Conservation (phyloP, 305 asterid species). For the Rubia balearica region DNA sequence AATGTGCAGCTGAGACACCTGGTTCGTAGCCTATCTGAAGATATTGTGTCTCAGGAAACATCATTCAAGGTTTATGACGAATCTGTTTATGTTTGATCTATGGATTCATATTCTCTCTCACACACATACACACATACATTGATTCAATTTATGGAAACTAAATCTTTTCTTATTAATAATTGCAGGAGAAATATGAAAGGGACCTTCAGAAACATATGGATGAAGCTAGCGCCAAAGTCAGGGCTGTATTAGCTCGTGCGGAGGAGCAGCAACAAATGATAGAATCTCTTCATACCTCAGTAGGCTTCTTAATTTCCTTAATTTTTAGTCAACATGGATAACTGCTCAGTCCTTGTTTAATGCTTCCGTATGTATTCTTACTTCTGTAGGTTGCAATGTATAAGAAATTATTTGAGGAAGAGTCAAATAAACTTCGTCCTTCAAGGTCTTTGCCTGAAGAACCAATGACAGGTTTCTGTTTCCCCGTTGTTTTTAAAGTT, state of each 20-base stretch:
- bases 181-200: constrained; percentile 60
- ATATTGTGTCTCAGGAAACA: constrained; percentile 61
- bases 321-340: not conserved
- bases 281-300: constrained; percentile 88
- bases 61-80: constrained; percentile 50
- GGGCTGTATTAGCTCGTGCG: constrained; percentile 60
- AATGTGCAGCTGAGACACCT: constrained; percentile 65
- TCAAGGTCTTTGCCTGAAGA: constrained; percentile 35
- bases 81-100: constrained; percentile 7
- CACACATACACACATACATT: not conserved
- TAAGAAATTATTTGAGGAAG: constrained; percentile 65
- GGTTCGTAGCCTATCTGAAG: constrained; percentile 63
- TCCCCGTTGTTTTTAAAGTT: constrained; percentile 10
- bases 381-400: constrained; percentile 78
- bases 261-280: constrained; percentile 88
- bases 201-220: constrained; percentile 62
- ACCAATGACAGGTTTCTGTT: constrained; percentile 44
- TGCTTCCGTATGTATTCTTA: constrained; percentile 9
- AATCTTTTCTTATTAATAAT: not conserved
- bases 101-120: not conserved
- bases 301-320: constrained; percentile 29
- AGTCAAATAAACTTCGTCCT: constrained; percentile 54
- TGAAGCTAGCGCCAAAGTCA: constrained; percentile 60
- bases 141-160: not conserved
- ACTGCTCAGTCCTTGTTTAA: not conserved